Base-by-base conservation (phyloP, 192 early-diverging fungal species). In the Oehlia diaphana region DNA sequence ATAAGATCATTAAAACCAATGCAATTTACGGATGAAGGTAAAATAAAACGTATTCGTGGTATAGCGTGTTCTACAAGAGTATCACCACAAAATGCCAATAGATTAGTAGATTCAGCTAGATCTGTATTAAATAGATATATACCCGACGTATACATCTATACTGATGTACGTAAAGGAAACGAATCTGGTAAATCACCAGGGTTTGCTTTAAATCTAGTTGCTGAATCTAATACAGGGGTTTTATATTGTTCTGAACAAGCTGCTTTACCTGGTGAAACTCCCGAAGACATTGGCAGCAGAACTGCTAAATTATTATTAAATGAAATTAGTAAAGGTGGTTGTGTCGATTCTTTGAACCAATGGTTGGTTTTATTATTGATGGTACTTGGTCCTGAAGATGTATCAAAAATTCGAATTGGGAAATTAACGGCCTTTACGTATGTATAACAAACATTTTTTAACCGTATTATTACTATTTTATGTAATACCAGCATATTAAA, bases 111-210 rank as follows among this genome's bases (percentile, higher is more conserved):
- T 80, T 86, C 96, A 6, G 94, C 96, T 28, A 86, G 98, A 63
- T 86, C 90, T 6, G 87, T 96, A 79, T 86, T 99, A 71, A 98
- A 97, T 71, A 90, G 91, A 77, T 98, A 93, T 84, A 97, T 98
- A 78, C 96, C 96, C 7, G 97, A 99, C 82, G 94, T 99, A 47
- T 98, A 97, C 82, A 92, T 99, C 72, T 98, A 96, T 85, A 96
- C 98, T 33, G 98, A 98, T 86, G 95, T 97, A 65, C 98, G 94
- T 84, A 96, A 96, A 82, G 97, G 98, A n/a, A 93, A 92, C 9
- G 96, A 99, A 78, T 92, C 93, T 21, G 97, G 98, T 47, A 83
- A 92, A 79, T 96, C 93, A 63, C 96, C 98, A 21, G 98, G 97
- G 9, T 99, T 97, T 81, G 96, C 92, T 2, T 84, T 97, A 31